Percentiles rank a stretch among this genome's conserved stretches.
Conservation (phyloP, 2,329 filamentous ascomycete genomes). For the Colletotrichum siamense region DNA sequence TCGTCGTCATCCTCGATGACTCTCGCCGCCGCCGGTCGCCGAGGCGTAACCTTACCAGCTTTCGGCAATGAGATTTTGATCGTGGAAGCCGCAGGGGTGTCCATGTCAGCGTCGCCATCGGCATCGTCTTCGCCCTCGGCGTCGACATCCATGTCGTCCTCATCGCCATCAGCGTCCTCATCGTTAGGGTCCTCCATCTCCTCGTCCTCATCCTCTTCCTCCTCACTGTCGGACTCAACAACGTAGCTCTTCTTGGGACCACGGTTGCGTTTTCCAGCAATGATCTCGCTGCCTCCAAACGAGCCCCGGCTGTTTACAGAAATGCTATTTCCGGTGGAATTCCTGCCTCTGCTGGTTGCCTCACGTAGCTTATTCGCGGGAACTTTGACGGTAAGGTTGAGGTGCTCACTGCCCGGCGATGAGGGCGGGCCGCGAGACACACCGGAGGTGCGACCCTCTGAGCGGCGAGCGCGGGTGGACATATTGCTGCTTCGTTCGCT, state of each 20-base stretch:
- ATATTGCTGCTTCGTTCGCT: constrained; percentile 52
- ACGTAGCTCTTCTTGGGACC: constrained; percentile 65
- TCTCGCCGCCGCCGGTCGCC: constrained; percentile 21
- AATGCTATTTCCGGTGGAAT: constrained; percentile 31
- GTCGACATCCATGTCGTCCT: constrained; percentile 43
- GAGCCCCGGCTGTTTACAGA: constrained; percentile 35
- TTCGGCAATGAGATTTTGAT: constrained; percentile 24
- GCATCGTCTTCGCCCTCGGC: constrained; percentile 33
- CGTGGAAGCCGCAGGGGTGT: constrained; percentile 29
- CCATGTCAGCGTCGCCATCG: constrained; percentile 56
- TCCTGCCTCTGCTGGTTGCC: constrained; percentile 44
- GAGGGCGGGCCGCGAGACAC: constrained; percentile 50
- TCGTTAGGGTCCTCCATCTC: constrained; percentile 36
- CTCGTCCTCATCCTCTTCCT: constrained; percentile 45
- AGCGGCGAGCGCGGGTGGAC: constrained; percentile 56
- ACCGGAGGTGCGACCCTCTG: constrained; percentile 49
- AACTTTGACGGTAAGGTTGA: constrained; percentile 57
- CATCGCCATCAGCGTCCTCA: constrained; percentile 33
- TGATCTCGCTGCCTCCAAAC: constrained; percentile 52
- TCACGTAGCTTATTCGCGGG: constrained; percentile 58
- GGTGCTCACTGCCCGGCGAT: constrained; percentile 51
- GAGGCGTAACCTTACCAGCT: constrained; percentile 14
- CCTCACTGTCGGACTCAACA: constrained; percentile 58
- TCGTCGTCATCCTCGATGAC: constrained; percentile 25
- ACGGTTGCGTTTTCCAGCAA: constrained; percentile 57